Evolutionary conservation across 352 stramenopile species (phyloP), one percentile per base, ranked within the genome.

Genomic region (Globisporangium polare): DNA sequence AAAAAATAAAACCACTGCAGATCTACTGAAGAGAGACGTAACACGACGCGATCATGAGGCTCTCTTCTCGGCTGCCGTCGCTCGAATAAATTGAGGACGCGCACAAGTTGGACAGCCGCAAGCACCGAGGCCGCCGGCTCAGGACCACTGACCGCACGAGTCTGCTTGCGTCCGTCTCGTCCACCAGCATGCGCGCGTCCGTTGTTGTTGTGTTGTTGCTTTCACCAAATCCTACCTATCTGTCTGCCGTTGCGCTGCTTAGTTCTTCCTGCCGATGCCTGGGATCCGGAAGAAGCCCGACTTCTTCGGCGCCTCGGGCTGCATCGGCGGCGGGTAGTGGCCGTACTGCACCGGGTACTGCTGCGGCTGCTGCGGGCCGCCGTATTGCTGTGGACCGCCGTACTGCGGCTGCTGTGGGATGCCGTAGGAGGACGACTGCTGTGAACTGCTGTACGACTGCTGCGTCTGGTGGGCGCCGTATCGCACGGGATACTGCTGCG

Each of bases 251-350:
- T 24, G 49, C 50, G 22, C 0, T 15, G 17, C n/a, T 46, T 83
- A 90, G 69, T 88, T 89, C 72, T 89, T 92, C 70, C 87, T 88
- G 70, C 81, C 78, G 37, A 82, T 74, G 55, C 77, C 69, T 18
- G 83, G 83, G 27, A 92, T 65, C 13, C 79, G 75, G 71, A 90
- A 90, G 55, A 86, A 83, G 41, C 77, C 85, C 56, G 80, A 88
- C 42, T 85, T 85, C 71, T 89, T 90, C n/a, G 69, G 64, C 20
- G 67, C 60, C 18, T 82, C 70, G 24, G 68, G 58, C 69, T 75
- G 66, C 54, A 80, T 74, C 58, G 86, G 83, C 9, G 77, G 78
- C 46, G 79, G 81, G 71, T 74, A 69, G 58, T 81, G 66, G 53
- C 74, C 74, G 59, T 83, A 55, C 8, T 55, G 49, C 13, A 55